Base-by-base conservation (phyloP, 1,139 yeast genomes). In the Arxiozyma slooffiae region DNA sequence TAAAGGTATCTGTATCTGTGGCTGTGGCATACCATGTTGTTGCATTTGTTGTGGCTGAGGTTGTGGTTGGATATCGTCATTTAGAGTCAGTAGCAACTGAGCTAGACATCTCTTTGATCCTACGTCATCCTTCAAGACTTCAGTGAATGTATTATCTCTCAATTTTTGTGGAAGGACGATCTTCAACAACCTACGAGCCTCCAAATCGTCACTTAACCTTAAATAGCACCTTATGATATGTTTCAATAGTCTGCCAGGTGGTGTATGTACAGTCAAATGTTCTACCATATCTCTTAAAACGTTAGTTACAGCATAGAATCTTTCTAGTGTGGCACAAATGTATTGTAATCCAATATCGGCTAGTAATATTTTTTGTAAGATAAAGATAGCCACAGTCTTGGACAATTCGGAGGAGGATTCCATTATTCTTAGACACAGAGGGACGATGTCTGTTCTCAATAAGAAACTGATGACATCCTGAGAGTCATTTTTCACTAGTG, bases 181-280 rank as follows among this genome's bases (percentile, higher is more conserved):
- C 45, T 87, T 83, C 58, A 92, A 76, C 0, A 96, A 92, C 58
- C 86, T 85, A 60, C 97, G 76, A 1, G 97, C 97, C 57, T 94
- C 94, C 26, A 81, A 73, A 62, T 92, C 92, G 66, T 92, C 98
- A 44, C 95, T 82, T 48, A 92, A 75, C 55, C 98, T 78, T 72
- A 90, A 75, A 65, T 92, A 92, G 67, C 98, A 92, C 64, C 97
- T 78, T 23, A 92, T 95, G 44, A 92, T 95, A 66, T 92, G 98
- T 67, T 92, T 90, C 56, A 92, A 75, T 50, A 92, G 74, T 59
- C 98, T 77, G 1, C 92, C 88, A 1, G 96, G 86, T 14, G 68
- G 67, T 8, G 65, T 62, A 49, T 79, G 76, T 43, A 76, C 76
- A 4, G 79, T 79, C 55, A 92, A 72, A 65, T 90, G 97, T 47